These are phyloP conservation scores for Cenchrus purpureus DNA, from an alignment of 176 grass and related monocot species.

Conservation along the genomic window DNA sequence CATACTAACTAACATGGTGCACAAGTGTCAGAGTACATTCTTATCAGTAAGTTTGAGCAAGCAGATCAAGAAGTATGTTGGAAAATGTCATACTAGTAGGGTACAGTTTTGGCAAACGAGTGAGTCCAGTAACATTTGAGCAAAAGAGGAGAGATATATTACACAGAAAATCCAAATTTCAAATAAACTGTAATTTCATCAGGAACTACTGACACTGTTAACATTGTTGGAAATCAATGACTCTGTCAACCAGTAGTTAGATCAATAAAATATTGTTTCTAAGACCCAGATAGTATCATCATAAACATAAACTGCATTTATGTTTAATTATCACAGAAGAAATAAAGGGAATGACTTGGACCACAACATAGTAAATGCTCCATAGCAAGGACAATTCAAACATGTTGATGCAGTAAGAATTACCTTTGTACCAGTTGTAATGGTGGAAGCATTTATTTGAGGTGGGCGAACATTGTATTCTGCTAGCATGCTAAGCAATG, in stretches of 20 bases:
- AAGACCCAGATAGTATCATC: neutral
- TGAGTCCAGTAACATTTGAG: neutral
- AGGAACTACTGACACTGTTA: neutral
- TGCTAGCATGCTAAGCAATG: constrained; percentile 83
- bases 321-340: neutral
- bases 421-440: constrained; percentile 79
- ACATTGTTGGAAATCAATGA: neutral
- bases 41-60: constrained; percentile 2
- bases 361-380: constrained; percentile 7
- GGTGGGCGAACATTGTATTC: constrained; percentile 78
- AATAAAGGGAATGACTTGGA: constrained; percentile 7
- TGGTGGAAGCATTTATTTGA: constrained; percentile 75
- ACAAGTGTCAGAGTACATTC: neutral
- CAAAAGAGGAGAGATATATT: neutral
- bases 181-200: neutral
- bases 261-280: neutral
- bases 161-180: neutral
- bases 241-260: neutral
- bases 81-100: neutral
- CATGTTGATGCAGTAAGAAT: constrained; percentile 5
- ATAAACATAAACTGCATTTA: neutral
- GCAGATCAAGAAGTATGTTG: neutral
- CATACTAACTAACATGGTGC: neutral
- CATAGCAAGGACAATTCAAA: constrained; percentile 10
- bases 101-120: neutral